Evolutionary conservation across 2,329 filamentous ascomycete genomes (phyloP).

Genomic region (Thielaviopsis populi): DNA sequence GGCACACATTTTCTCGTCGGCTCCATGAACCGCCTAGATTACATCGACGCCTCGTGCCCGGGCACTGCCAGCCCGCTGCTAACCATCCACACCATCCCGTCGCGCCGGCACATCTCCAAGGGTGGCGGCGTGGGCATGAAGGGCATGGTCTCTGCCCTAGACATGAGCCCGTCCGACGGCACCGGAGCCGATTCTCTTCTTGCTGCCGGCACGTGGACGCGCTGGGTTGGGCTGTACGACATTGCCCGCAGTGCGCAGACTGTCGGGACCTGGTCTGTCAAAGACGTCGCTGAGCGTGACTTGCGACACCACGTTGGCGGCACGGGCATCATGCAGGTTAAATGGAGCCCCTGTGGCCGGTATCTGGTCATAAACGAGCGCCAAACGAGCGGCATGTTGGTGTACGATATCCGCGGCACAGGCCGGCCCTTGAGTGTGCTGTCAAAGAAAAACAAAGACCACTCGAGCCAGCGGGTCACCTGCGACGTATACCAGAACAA

Average conservation of each 20-base stretch:
- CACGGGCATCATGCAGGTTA: constrained; percentile 44
- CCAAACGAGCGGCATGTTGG: constrained; percentile 37
- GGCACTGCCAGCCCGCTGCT: constrained; percentile 37
- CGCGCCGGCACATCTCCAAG: constrained; percentile 42
- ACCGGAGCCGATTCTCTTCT: constrained; percentile 26
- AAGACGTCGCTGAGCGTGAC: constrained; percentile 34
- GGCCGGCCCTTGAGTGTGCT: constrained; percentile 38
- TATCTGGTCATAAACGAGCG: constrained; percentile 50
- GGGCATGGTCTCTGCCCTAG: constrained; percentile 39
- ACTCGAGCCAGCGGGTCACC: constrained; percentile 32
- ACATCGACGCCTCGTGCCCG: constrained; percentile 42
- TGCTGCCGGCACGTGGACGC: constrained; percentile 49
- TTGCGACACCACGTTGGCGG: constrained; percentile 26
- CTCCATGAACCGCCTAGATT: constrained; percentile 41
- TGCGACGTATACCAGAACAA: constrained; percentile 38
- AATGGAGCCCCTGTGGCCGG: constrained; percentile 48
- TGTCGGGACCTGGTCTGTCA: constrained; percentile 45
- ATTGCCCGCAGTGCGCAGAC: constrained; percentile 38
- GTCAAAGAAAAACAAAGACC: constrained; percentile 5
- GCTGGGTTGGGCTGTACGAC: constrained; percentile 49
- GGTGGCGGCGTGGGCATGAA: constrained; percentile 50
- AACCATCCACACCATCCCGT: constrained; percentile 46
- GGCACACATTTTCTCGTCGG: constrained; percentile 48
- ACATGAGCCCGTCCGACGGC: constrained; percentile 29
- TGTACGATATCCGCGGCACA: constrained; percentile 48